These are phyloP conservation scores for Chromera velia DNA, from an alignment of 73 alveolate genomes.

Conservation along the genomic window DNA sequence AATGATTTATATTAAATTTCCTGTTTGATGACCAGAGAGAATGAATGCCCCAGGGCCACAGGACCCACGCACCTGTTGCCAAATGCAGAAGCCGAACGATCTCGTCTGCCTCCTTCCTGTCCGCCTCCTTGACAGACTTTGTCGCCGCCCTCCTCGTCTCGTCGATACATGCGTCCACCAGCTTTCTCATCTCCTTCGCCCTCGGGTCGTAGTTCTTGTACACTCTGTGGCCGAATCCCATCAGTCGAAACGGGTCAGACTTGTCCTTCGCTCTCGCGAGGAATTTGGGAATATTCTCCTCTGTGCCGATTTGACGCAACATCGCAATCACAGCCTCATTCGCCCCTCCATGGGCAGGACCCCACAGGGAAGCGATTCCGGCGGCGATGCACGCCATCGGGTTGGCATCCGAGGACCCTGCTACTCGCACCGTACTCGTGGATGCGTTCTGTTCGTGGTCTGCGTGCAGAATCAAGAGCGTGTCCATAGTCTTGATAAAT, in stretches of 20 bases:
- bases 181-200: slow-evolving; percentile 46
- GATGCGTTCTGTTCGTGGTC: slow-evolving; percentile 90
- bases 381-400: slow-evolving; percentile 95
- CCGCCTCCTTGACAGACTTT: no score
- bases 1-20: no score
- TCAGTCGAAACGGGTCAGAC: slow-evolving; percentile 59
- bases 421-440: slow-evolving; percentile 89
- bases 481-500: slow-evolving; percentile 18
- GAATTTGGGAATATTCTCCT: slow-evolving; percentile 10
- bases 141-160: no score
- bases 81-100: no score
- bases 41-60: no score
- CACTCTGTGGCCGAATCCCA: slow-evolving; percentile 97
- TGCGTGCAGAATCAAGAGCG: slow-evolving; percentile 41
- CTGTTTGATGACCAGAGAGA: no score
- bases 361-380: slow-evolving; percentile 94
- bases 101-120: no score
- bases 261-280: slow-evolving; percentile 28
- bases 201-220: slow-evolving; percentile 67
- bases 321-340: slow-evolving; percentile 72
- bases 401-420: slow-evolving; percentile 76
- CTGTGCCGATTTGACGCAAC: neutral
- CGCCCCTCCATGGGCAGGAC: slow-evolving; percentile 98
- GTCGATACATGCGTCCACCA: no score
- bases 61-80: no score